These are phyloP conservation scores for Xylaria acuta DNA, from an alignment of 495 filamentous ascomycete genomes.

Conservation along the genomic window DNA sequence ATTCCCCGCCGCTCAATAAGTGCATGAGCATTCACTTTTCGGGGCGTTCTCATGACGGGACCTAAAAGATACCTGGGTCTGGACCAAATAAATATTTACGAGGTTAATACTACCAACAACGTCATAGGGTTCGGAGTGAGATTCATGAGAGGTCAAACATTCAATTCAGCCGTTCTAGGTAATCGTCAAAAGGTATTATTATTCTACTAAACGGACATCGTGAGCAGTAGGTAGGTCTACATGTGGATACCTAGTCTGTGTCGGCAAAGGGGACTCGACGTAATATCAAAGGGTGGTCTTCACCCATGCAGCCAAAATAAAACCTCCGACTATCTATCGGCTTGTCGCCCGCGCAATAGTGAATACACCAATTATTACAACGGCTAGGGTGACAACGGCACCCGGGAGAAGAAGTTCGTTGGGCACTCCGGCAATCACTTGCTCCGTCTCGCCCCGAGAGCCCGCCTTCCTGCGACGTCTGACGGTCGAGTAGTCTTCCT, in stretches of 20 bases:
- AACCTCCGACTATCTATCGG: slow-evolving; percentile 51
- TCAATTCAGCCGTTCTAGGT: background rate
- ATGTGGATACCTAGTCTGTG: slow-evolving; percentile 1
- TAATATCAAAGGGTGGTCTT: slow-evolving; percentile 16
- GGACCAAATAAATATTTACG: background rate
- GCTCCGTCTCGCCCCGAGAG: slow-evolving; percentile 59
- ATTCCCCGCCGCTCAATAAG: background rate
- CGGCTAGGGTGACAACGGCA: slow-evolving; percentile 91
- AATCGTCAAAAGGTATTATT: slow-evolving; percentile 18
- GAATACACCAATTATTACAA: slow-evolving; percentile 93
- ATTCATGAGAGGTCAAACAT: background rate
- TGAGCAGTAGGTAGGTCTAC: slow-evolving; percentile 37
- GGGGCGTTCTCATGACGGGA: background rate
- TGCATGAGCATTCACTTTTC: background rate
- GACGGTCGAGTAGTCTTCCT: slow-evolving; percentile 59
- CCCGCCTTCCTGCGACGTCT: slow-evolving; percentile 48
- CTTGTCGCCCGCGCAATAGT: slow-evolving; percentile 79
- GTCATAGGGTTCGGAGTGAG: background rate
- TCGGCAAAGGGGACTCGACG: slow-evolving; percentile 17
- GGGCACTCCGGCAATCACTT: slow-evolving; percentile 87
- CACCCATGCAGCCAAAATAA: slow-evolving; percentile 15
- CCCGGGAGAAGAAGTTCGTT: slow-evolving; percentile 94
- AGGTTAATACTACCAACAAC: background rate
- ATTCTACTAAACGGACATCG: slow-evolving; percentile 17
- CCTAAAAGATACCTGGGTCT: too few species aligned